These are phyloP conservation scores for Exophiala viscosa DNA, from an alignment of 2,329 filamentous ascomycete genomes.

Conservation along the genomic window DNA sequence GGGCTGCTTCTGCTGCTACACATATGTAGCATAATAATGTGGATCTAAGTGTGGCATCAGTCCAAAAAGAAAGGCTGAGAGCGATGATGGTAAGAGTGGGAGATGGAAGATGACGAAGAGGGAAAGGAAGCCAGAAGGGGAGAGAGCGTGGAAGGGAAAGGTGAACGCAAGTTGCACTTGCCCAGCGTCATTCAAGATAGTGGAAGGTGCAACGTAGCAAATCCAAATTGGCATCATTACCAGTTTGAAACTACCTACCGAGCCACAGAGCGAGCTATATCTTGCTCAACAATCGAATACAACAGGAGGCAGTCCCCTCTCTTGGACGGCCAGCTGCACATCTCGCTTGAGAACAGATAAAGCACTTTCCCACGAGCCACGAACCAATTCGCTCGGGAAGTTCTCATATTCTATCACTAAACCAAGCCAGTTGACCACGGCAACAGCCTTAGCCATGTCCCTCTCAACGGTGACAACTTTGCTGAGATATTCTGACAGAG, in stretches of 20 bases:
- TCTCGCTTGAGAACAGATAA: slow-evolving; percentile 40
- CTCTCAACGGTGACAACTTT: slow-evolving; percentile 71
- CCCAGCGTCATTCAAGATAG: neutral
- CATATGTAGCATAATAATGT: slow-evolving; percentile 10
- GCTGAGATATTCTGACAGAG: slow-evolving; percentile 68
- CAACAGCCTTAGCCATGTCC: slow-evolving; percentile 70
- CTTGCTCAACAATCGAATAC: slow-evolving; percentile 37
- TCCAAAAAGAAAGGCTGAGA: slow-evolving; percentile 5
- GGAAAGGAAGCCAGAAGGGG: neutral
- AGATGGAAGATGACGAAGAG: neutral
- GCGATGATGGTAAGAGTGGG: neutral
- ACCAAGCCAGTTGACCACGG: slow-evolving; percentile 63
- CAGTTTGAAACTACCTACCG: neutral
- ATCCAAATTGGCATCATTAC: neutral
- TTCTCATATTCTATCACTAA: slow-evolving; percentile 39
- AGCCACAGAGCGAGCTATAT: neutral
- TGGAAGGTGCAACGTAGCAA: neutral
- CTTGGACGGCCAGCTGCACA: slow-evolving; percentile 54
- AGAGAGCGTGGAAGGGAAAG: neutral
- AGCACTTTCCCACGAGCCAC: slow-evolving; percentile 44
- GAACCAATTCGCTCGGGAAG: slow-evolving; percentile 39
- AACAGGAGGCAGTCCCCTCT: slow-evolving; percentile 56
- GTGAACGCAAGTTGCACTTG: neutral
- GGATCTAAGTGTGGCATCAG: neutral
- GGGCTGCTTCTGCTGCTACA: neutral